These are phyloP conservation scores for Starmera pachycereana DNA, from an alignment of 805 yeast genomes.

Conservation along the genomic window DNA sequence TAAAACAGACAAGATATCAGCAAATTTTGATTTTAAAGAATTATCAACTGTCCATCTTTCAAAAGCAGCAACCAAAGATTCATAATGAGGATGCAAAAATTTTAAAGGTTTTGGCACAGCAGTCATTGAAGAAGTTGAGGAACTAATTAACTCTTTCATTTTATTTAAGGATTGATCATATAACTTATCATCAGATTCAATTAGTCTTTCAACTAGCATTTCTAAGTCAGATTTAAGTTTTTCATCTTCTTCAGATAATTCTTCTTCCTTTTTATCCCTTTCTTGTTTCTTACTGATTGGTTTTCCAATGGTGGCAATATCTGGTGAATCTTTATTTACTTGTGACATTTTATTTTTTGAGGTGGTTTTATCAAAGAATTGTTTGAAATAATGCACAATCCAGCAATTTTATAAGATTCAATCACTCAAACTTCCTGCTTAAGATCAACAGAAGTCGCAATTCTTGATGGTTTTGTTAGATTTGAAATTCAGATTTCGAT, in stretches of 20 bases:
- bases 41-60: slow-evolving; percentile 48
- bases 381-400: neutral
- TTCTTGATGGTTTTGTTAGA: neutral
- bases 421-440: neutral
- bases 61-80: slow-evolving; percentile 53
- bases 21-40: slow-evolving; percentile 45
- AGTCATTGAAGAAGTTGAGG: slow-evolving; percentile 96
- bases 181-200: slow-evolving; percentile 35
- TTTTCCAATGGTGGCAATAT: slow-evolving; percentile 17
- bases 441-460: neutral
- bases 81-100: slow-evolving; percentile 83
- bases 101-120: slow-evolving; percentile 99
- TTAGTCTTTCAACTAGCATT: slow-evolving; percentile 69
- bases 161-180: slow-evolving; percentile 56
- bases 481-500: neutral
- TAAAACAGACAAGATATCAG: slow-evolving; percentile 84
- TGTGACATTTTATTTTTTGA: neutral
- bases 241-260: slow-evolving; percentile 86
- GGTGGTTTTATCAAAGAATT: neutral
- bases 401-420: neutral
- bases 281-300: slow-evolving; percentile 3
- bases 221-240: slow-evolving; percentile 82
- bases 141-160: slow-evolving; percentile 71
- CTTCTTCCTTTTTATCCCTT: slow-evolving; percentile 47
- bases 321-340: slow-evolving; percentile 9